Conservation (phyloP, 345 rosid genomes). For the Heritiera fomes region DNA sequence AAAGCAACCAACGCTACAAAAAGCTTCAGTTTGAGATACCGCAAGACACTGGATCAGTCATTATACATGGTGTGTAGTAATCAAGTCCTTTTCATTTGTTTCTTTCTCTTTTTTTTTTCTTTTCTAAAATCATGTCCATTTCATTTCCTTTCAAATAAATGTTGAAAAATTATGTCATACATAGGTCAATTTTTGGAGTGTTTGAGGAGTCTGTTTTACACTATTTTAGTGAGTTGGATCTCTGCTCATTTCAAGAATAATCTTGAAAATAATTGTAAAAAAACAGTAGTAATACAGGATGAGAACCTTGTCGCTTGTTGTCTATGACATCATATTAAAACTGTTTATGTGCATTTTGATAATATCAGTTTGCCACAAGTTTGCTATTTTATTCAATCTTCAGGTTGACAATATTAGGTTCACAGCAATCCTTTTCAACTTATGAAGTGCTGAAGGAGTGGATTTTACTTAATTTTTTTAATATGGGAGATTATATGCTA, state of each 20-base stretch:
- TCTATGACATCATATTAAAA: not conserved
- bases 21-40: constrained; percentile 75
- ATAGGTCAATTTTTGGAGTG: not conserved
- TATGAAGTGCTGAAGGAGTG: not conserved
- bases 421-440: not conserved
- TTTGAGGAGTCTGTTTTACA: not conserved
- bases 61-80: constrained; percentile 75
- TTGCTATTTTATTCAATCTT: not conserved
- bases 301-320: not conserved
- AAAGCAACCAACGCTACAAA: constrained; percentile 74
- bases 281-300: not conserved
- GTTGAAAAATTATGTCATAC: not conserved
- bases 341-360: not conserved
- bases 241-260: not conserved
- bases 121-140: not conserved
- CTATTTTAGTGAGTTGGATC: no score
- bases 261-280: constrained; percentile 14
- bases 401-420: not conserved
- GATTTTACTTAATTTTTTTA: not conserved
- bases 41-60: constrained; percentile 70
- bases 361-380: not conserved
- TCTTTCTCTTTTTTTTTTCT: no score
- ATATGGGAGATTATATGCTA: not conserved
- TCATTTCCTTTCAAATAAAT: not conserved
- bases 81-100: not conserved